phyloP scores from a whole-genome alignment of 768 basidiomycete species.

The Nevesoporus exiguus region DNA sequence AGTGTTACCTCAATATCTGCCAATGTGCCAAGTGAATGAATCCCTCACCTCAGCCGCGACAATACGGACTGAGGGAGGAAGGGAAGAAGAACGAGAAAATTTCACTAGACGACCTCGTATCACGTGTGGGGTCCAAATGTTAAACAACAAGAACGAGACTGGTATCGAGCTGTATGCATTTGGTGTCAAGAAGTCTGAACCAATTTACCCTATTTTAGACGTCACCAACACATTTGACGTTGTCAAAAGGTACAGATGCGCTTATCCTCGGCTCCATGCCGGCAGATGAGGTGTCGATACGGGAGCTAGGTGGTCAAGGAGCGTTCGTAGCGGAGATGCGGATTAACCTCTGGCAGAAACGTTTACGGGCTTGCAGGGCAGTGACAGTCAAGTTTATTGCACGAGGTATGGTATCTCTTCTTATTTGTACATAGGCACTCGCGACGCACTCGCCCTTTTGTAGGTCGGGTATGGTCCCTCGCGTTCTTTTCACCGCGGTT shows the following conservation, averaged over 20 bases:
- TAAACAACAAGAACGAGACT: no score
- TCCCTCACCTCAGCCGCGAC: no score
- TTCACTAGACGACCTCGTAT: no score
- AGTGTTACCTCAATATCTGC: no score
- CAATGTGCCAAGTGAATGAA: no score
- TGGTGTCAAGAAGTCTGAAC: no score
- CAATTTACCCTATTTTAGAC: no score
- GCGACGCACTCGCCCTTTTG: neutral
- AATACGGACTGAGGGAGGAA: no score
- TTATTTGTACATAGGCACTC: neutral
- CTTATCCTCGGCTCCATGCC: conserved; percentile 42
- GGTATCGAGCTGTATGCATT: no score
- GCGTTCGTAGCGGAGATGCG: conserved; percentile 46
- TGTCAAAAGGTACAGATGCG: conserved; percentile 51
- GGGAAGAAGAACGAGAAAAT: no score
- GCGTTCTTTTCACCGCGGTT: conserved; percentile 19
- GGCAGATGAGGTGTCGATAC: conserved; percentile 53
- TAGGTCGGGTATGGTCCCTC: conserved; percentile 30
- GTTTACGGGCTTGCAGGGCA: conserved; percentile 60
- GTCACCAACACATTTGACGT: no score
- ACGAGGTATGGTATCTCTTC: conserved; percentile 31
- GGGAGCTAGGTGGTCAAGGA: conserved; percentile 47
- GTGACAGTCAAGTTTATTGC: conserved; percentile 67
- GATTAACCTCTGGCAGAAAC: conserved; percentile 60
- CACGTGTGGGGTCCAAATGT: no score